A percentile compares a stretch with the other conserved stretches of the same genome.
These are phyloP conservation scores for Claviceps citrina DNA, from an alignment of 2,329 filamentous ascomycete genomes.

Conservation along the genomic window DNA sequence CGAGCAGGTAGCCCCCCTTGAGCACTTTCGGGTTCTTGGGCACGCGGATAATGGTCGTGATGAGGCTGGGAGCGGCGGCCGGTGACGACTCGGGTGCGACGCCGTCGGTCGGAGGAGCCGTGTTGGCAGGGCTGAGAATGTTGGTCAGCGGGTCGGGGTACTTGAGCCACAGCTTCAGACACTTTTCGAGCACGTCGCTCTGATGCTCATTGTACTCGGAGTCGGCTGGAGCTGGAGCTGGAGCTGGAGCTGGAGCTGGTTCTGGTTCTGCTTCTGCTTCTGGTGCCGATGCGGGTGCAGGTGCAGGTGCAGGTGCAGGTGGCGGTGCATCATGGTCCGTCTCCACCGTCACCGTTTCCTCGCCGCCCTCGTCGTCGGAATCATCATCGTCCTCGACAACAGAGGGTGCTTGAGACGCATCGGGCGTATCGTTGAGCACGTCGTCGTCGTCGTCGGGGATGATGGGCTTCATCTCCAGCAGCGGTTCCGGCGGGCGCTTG, in stretches of 20 bases:
- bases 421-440: slow-evolving; percentile 41
- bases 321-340: neutral
- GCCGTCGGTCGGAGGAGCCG: slow-evolving; percentile 53
- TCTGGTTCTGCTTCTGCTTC: neutral
- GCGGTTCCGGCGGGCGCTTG: slow-evolving; percentile 21
- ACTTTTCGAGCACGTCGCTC: slow-evolving; percentile 34
- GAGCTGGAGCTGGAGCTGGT: neutral
- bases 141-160: slow-evolving; percentile 40
- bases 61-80: slow-evolving; percentile 47
- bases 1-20: slow-evolving; percentile 77
- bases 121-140: slow-evolving; percentile 45
- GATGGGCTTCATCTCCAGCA: slow-evolving; percentile 22
- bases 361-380: slow-evolving; percentile 8
- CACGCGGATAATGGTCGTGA: slow-evolving; percentile 62
- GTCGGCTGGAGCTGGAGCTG: neutral
- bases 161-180: slow-evolving; percentile 49
- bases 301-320: neutral
- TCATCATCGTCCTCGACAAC: slow-evolving; percentile 16
- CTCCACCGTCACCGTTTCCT: neutral
- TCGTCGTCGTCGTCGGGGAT: slow-evolving; percentile 42
- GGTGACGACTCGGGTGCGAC: slow-evolving; percentile 29
- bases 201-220: slow-evolving; percentile 31
- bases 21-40: slow-evolving; percentile 68
- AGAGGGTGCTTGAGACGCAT: slow-evolving; percentile 30
- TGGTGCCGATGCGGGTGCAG: neutral